Percentiles rank a stretch among this genome's conserved stretches.
Conservation (phyloP, 352 stramenopile species). For the Phytophthora syringae region DNA sequence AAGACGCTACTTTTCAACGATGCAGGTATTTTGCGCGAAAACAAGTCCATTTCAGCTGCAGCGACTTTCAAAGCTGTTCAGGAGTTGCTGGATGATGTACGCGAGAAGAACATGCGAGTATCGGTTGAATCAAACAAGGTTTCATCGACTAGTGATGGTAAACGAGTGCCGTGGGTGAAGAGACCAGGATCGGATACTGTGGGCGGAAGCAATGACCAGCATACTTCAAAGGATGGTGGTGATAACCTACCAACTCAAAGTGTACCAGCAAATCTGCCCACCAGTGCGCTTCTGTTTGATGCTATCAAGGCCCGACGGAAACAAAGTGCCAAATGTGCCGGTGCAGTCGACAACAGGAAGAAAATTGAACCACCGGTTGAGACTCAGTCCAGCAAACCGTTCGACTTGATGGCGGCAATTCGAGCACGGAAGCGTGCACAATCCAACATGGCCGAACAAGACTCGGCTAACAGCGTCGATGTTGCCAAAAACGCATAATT, state of each 20-base stretch:
- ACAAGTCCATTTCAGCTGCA: constrained; percentile 20
- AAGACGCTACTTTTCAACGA: constrained; percentile 32
- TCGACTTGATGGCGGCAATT: constrained; percentile 74
- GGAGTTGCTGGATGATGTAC: constrained; percentile 53
- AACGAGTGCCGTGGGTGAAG: constrained; percentile 44
- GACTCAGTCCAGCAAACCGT: constrained; percentile 18
- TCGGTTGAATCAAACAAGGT: neutral
- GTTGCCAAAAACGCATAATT: constrained; percentile 12
- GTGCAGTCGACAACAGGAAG: constrained; percentile 5
- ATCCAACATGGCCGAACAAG: constrained; percentile 9
- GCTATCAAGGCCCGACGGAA: constrained; percentile 53
- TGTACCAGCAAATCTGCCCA: constrained; percentile 11
- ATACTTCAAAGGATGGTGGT: neutral
- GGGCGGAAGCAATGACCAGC: neutral
- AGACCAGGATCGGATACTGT: neutral
- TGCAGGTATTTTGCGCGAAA: constrained; percentile 13
- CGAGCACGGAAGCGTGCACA: constrained; percentile 47
- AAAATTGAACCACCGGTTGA: neutral
- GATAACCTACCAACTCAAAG: neutral
- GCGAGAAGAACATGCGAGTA: constrained; percentile 40
- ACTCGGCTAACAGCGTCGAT: neutral
- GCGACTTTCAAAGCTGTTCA: constrained; percentile 31
- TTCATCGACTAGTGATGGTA: neutral
- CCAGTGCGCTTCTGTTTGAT: constrained; percentile 53
- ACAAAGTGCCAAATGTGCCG: constrained; percentile 15